phyloP scores from a whole-genome alignment of 1,139 yeast species.

The Pichia sp. region DNA sequence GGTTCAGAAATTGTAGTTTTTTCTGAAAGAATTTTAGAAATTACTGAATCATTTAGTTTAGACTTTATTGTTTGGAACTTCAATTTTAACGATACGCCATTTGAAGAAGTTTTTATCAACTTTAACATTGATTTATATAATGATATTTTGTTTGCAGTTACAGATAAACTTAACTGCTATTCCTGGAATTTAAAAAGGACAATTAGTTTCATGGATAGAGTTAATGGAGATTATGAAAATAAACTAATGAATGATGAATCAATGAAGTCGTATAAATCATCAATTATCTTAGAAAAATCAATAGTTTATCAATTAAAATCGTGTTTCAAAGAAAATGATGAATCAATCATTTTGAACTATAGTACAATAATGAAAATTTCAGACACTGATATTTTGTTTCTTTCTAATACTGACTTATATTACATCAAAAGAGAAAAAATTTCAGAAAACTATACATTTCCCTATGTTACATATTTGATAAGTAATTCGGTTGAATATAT shows the following conservation, averaged over 20 bases:
- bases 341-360: constrained; percentile 21
- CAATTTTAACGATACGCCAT: constrained; percentile 24
- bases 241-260: constrained; percentile 6
- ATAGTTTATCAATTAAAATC: constrained; percentile 24
- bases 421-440: constrained; percentile 27
- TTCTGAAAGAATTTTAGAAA: constrained; percentile 20
- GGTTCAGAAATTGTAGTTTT: constrained; percentile 26
- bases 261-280: background rate
- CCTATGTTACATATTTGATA: constrained; percentile 19
- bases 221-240: constrained; percentile 3
- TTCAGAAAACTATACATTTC: constrained; percentile 6
- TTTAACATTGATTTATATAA: constrained; percentile 25
- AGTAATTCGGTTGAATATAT: constrained; percentile 25
- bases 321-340: constrained; percentile 21
- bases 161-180: constrained; percentile 28
- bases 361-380: constrained; percentile 21
- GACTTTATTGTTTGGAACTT: constrained; percentile 29
- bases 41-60: constrained; percentile 19
- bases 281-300: constrained; percentile 21
- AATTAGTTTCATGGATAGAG: background rate
- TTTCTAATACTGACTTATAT: constrained; percentile 29
- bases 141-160: constrained; percentile 28
- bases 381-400: constrained; percentile 28
- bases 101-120: constrained; percentile 25
- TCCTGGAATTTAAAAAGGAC: constrained; percentile 26